Evolutionary conservation across 331 rosid species (phyloP).

Genomic region (Cydonia oblonga): DNA sequence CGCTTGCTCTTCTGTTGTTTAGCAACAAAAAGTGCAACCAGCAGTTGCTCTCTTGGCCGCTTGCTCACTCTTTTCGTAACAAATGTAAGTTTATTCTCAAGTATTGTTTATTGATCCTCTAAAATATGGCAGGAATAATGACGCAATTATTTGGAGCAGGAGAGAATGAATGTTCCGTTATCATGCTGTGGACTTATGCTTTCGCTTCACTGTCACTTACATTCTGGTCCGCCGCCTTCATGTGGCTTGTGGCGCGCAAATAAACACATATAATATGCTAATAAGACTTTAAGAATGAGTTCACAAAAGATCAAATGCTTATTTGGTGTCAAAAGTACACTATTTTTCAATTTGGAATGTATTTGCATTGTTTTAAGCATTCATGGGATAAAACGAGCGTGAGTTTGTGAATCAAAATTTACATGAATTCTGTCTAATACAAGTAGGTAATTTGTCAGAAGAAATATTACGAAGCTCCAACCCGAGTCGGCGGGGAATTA

Average conservation of each 20-base stretch:
- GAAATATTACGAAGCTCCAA: too few relatives aligned
- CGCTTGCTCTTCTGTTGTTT: neutral
- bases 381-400: too few relatives aligned
- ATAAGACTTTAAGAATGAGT: too few relatives aligned
- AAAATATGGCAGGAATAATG: slow-evolving; percentile 21
- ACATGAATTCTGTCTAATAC: too few relatives aligned
- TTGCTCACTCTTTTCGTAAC: neutral
- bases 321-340: too few relatives aligned
- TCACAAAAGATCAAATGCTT: too few relatives aligned
- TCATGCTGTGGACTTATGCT: slow-evolving; percentile 25
- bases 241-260: slow-evolving; percentile 25
- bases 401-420: neutral
- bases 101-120: neutral
- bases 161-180: slow-evolving; percentile 30
- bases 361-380: too few relatives aligned
- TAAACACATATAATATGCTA: too few relatives aligned
- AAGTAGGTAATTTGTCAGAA: too few relatives aligned
- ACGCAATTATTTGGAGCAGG: slow-evolving; percentile 34
- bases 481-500: too few relatives aligned
- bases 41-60: neutral
- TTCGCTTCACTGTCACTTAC: slow-evolving; percentile 40
- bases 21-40: neutral
- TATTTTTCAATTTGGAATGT: too few relatives aligned
- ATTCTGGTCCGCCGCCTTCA: slow-evolving; percentile 32
- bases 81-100: neutral